Evolutionary conservation across 169 alveolate species (phyloP), one percentile per base, ranked within the genome.

Genomic region (Plasmodium blacklocki): DNA sequence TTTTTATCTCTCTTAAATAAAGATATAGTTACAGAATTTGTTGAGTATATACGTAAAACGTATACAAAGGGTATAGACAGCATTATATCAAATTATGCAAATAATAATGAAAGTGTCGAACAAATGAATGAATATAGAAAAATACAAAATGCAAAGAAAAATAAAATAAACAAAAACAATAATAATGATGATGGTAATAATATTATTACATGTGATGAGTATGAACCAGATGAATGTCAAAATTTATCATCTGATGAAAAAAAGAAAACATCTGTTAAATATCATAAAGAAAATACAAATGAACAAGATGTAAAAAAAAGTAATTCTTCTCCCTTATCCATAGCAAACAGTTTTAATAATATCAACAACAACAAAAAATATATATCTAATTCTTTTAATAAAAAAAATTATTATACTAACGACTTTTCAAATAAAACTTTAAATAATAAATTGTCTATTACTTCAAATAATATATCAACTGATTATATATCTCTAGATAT

Each of bases 1-100:
- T 86, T 86, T 18, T 54, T 70, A 18, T 70, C 87, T 43, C 49
- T 86, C 14, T 62, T 86, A 52, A 86, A 70, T 45, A 60, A 86
- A 60, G 71, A 86, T 47, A 23, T 86, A 9, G 83, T 59, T 26
- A 43, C 71, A 45, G 87, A 86, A 72, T 86, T 86, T 43, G 58
- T 86, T 21, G 60, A 54, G 19, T 73, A 86, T 43, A 26, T 62
- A 39, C 72, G 64, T 26, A 11, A 45, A 50, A 62, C 71, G 23
- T 72, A 72, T 23, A 63, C 26, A 39, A 23, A 56, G 9, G 76
- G 71, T 8, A 32, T 72, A 47, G 64, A 86, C 11, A 23, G 73
- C n/a, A 52, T 71, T 18, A 52, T 86, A n/a, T 45, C 26, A 52
- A 86, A 71, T 50, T 86, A 71, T 60, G 43, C 15, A 56, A 18